Evolutionary conservation across 1,284 basidiomycete genomes (phyloP).

Genomic region (Leccinum griseonigrum): DNA sequence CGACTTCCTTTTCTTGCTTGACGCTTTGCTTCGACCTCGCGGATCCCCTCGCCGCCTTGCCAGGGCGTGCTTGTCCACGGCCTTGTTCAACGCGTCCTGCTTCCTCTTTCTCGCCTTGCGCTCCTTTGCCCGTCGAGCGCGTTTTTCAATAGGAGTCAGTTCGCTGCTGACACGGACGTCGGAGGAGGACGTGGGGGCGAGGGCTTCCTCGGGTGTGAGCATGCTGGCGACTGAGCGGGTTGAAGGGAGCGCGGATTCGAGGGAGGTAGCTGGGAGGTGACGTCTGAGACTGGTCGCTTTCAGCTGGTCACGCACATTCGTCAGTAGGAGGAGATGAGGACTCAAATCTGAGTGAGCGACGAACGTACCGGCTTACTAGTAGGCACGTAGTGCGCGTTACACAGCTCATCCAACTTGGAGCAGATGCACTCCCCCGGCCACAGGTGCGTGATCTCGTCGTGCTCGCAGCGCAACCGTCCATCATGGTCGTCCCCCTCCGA

Average conservation of each 20-base stretch:
- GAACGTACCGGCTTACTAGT: constrained; percentile 79
- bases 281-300: constrained; percentile 87
- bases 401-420: constrained; percentile 89
- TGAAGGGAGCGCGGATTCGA: constrained; percentile 91
- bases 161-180: constrained; percentile 71
- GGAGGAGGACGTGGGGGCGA: constrained; percentile 53
- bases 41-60: constrained; percentile 33
- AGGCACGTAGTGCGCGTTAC: constrained; percentile 94
- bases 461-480: constrained; percentile 86
- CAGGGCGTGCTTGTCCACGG: constrained; percentile 58
- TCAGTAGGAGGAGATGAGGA: constrained; percentile 1
- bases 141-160: constrained; percentile 85
- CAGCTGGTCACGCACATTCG: constrained; percentile 51
- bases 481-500: constrained; percentile 72
- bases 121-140: constrained; percentile 65
- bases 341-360: neutral
- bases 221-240: constrained; percentile 74
- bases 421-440: constrained; percentile 93
- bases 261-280: constrained; percentile 77
- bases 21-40: constrained; percentile 28
- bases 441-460: constrained; percentile 77
- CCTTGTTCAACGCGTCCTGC: constrained; percentile 67
- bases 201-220: constrained; percentile 94
- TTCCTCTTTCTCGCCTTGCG: constrained; percentile 75
- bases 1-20: constrained; percentile 81